Evolutionary conservation across 78 protist genomes (phyloP), one percentile per base, ranked within the genome.

Genomic region (Chrysochromulina parva): DNA sequence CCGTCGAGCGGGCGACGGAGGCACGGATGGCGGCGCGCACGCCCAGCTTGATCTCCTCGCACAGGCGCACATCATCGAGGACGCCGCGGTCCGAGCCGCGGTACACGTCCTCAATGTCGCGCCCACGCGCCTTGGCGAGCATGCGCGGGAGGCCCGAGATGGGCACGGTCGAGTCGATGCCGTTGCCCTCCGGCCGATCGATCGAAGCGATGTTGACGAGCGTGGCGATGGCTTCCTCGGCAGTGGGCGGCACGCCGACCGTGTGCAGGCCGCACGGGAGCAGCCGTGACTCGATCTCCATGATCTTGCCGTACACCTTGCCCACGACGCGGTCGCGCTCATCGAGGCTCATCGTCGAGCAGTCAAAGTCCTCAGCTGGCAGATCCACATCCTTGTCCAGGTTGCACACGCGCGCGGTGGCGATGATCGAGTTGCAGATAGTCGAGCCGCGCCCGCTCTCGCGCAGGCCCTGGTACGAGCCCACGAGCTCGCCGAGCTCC

Each of bases 231-330:
- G 90, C 67, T 90, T 91, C 93, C 85, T 85, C 90, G 48, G 89
- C 90, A 26, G 93, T 69, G 16, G 93, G 93, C 48, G 93, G 93
- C 78, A 69, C 85, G 85, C 93, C 93, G 17, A 91, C 93, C 17
- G 90, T 85, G 90, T 91, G 93, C 52, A 91, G 93, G 38, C 92
- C 93, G 85, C 93, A 91, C 60, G 93, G 93, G 52, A 91, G 90
- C 67, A 91, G 89, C 20, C 93, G 81, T 67, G 93, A 91, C 93
- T 91, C 93, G 67, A 91, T 91, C 93, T 91, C 93, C 93, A 91
- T 91, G 38, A 91, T 60, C 85, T 71, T 76, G 28, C 59, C 19
- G 85, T 91, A 91, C 26, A 91, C 93, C 86, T 66, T 54, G 90
- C 93, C 93, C 57, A 91, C 93, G 62, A 91, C 50, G 54, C 22